Base-by-base conservation (phyloP, 129 eudicot genomes). In the Chrysanthemum lavandulifolium region DNA sequence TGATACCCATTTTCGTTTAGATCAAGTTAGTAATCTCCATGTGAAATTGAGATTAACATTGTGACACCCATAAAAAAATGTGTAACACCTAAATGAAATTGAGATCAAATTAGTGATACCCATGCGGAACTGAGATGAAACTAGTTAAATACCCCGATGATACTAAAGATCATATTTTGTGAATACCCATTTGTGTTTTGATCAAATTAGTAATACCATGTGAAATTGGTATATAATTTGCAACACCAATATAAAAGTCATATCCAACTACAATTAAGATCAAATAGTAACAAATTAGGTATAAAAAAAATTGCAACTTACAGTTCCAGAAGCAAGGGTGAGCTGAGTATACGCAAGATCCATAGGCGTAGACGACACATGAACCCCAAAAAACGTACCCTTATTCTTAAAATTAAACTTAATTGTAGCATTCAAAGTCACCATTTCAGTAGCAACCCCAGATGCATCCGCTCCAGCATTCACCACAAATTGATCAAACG, bases 391-490 rank as follows among this genome's bases (percentile, higher is more conserved):
- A 55, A 95, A 95, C 21, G 99, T 88, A 13, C 96, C 99, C 12
- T 59, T 88, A 67, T 95, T 95, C 4, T 82, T 84, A 23, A 88
- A 90, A 27, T 76, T 54, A n/a, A 90, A 55, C 60, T 80, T 91
- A 63, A 91, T 74, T 9, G 99, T 90, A 5, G 88, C 80, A 75
- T 95, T 95, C 84, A 91, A 63, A 0, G 83, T 67, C 68, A 82
- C 93, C 99, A 95, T 90, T 18, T 84, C 99, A 0, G 99, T 95
- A 13, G 91, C 88, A 14, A 95, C 99, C 33, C 99, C 99, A 2
- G 97, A 80, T 10, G 73, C 69, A 76, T 91, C 95, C 0, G 78
- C 75, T 2, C 99, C 99, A 49, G 99, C 96, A 78, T 90, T 89
- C 54, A 91, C 75, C 50, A 64, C 53, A 58, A 95, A 95, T 13